phyloP scores from a whole-genome alignment of 371 early-diverging fungal genomes.

The Zopfochytrium polystomum region DNA sequence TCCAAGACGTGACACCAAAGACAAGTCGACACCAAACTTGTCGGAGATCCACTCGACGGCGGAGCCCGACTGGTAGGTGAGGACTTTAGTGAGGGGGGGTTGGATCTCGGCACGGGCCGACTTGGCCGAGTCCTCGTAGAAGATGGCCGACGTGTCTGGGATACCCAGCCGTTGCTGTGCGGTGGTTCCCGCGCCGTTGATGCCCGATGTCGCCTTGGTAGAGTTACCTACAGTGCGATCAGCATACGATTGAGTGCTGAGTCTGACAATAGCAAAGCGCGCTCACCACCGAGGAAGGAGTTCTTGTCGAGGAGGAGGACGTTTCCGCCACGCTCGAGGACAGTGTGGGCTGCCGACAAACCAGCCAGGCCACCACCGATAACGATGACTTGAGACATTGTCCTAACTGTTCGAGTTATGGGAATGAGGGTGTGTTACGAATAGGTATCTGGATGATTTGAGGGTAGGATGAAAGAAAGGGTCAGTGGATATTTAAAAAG shows the following conservation, averaged over 20 bases:
- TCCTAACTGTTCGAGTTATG: too few species aligned
- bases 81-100: slow-evolving; percentile 79
- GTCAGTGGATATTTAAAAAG: too few species aligned
- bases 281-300: slow-evolving; percentile 79
- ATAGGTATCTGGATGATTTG: background rate
- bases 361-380: slow-evolving; percentile 92
- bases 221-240: slow-evolving; percentile 40
- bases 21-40: slow-evolving; percentile 81
- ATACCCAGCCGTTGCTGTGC: slow-evolving; percentile 57
- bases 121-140: slow-evolving; percentile 82
- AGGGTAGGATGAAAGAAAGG: too few species aligned
- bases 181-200: slow-evolving; percentile 89
- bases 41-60: slow-evolving; percentile 94
- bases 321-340: slow-evolving; percentile 79
- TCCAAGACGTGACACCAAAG: slow-evolving; percentile 86
- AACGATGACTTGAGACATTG: slow-evolving; percentile 68
- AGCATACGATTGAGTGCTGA: background rate
- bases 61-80: slow-evolving; percentile 78
- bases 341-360: slow-evolving; percentile 82
- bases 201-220: slow-evolving; percentile 96
- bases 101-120: slow-evolving; percentile 84
- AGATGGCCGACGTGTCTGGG: slow-evolving; percentile 78
- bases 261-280: background rate
- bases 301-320: slow-evolving; percentile 87
- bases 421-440: slow-evolving; percentile 1